These are phyloP conservation scores for Botryosphaeria dothidea DNA, from an alignment of 2,329 filamentous ascomycete genomes.

Conservation along the genomic window DNA sequence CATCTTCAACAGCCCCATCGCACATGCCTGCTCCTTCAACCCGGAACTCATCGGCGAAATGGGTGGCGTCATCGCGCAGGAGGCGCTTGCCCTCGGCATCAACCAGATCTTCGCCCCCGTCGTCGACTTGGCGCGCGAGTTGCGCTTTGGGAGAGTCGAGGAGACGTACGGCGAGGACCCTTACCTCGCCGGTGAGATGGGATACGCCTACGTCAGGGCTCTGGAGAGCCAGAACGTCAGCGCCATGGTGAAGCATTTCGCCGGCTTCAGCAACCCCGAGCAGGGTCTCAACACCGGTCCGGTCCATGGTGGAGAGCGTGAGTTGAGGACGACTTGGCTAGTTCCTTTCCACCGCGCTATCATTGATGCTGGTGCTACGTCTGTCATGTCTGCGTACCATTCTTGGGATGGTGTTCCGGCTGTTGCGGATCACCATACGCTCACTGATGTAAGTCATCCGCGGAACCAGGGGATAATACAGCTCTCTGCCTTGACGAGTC, in stretches of 20 bases:
- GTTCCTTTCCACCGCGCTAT: slow-evolving; percentile 69
- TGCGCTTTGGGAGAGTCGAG: slow-evolving; percentile 72
- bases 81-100: slow-evolving; percentile 67
- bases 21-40: slow-evolving; percentile 71
- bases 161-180: slow-evolving; percentile 72
- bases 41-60: slow-evolving; percentile 65
- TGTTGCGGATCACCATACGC: slow-evolving; percentile 64
- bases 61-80: slow-evolving; percentile 65
- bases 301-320: slow-evolving; percentile 57
- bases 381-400: slow-evolving; percentile 75
- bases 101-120: slow-evolving; percentile 74
- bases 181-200: slow-evolving; percentile 68
- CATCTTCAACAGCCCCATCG: slow-evolving; percentile 78
- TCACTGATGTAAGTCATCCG: slow-evolving; percentile 47
- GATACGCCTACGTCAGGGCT: slow-evolving; percentile 61
- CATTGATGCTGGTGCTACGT: slow-evolving; percentile 66
- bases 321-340: slow-evolving; percentile 55
- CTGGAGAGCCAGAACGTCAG: slow-evolving; percentile 67
- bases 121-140: slow-evolving; percentile 69
- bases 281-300: slow-evolving; percentile 71
- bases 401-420: slow-evolving; percentile 72
- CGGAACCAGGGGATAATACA: too few species aligned
- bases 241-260: slow-evolving; percentile 75
- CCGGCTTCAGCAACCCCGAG: slow-evolving; percentile 67
- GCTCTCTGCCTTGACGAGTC: not conserved